Evolutionary conservation across 2,329 filamentous ascomycete species (phyloP), one percentile per base, ranked within the genome.

Genomic region (Diaporthe nobilis): DNA sequence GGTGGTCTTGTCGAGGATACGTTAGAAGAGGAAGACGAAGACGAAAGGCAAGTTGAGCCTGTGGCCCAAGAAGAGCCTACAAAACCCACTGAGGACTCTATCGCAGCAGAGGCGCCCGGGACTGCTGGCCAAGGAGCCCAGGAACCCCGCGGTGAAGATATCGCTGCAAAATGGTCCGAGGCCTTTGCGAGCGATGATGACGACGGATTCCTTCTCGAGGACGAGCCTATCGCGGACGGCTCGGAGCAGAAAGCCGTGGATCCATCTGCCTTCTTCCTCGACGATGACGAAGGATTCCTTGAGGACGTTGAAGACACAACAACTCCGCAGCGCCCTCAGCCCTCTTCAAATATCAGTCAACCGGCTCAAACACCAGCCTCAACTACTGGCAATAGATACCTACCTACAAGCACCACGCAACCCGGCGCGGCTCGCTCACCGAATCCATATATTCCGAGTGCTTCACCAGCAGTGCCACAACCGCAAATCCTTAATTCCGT

Each of bases 251-350:
- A 88, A 57, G 88, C 88, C 72, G 80, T 94, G 25, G 92, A 94
- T 78, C 88, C 92, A 0, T 86, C 90, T 37, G 88, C 89, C 1
- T 92, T 96, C 79, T 92, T 96, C 78, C 92, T 94, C 61, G 96
- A 96, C 79, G 96, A 98, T 82, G 94, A 94, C 78, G 94, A 96
- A 80, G 95, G 95, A 0, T 94, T 98, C 76, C 86, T 98, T 13
- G 93, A 98, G 9, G 95, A 96, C 75, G 88, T 89, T 5, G 87
- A 87, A 15, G 85, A 88, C 28, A 82, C 87, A 75, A 80, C 77
- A 75, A 81, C 77, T 76, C 71, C 77, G 4, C 80, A 77, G 58
- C 78, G 81, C 53, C 75, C 78, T 22, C 75, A 82, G 34, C 80
- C 83, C 49, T 73, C 78, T 17, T 72, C 81, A 20, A 77, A 78